phyloP scores from a whole-genome alignment of 768 basidiomycete species.

The Psilocybe tampanensis region DNA sequence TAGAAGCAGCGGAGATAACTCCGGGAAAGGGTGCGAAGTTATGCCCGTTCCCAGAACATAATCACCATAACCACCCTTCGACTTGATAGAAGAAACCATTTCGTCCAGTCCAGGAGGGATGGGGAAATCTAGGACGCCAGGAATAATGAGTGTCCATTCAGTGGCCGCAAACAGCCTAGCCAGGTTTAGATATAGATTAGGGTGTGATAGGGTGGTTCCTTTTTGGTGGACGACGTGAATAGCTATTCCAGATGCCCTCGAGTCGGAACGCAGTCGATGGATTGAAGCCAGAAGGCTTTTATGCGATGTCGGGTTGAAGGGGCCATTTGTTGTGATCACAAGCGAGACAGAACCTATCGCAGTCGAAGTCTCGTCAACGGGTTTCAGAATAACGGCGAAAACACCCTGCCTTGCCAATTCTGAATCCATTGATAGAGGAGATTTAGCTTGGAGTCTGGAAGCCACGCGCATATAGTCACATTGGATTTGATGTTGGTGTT shows the following conservation, averaged over 20 bases:
- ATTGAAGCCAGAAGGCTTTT: constrained; percentile 28
- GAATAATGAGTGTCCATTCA: constrained; percentile 50
- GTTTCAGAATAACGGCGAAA: background rate
- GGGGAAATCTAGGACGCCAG: constrained; percentile 38
- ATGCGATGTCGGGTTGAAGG: constrained; percentile 25
- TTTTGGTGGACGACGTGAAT: constrained; percentile 50
- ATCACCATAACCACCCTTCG: constrained; percentile 9
- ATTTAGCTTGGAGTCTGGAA: constrained; percentile 14
- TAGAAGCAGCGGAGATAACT: constrained; percentile 49
- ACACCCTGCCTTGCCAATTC: constrained; percentile 19
- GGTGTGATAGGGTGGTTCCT: constrained; percentile 35
- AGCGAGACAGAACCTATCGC: constrained; percentile 50
- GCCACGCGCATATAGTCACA: constrained; percentile 23
- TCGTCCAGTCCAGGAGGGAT: constrained; percentile 20
- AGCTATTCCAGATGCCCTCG: constrained; percentile 31
- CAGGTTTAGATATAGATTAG: constrained; percentile 62
- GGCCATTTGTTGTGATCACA: constrained; percentile 39
- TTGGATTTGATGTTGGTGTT: constrained; percentile 1
- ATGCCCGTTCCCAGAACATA: constrained; percentile 24
- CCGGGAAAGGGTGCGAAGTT: constrained; percentile 39
- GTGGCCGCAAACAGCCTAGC: constrained; percentile 62
- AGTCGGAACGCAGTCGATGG: constrained; percentile 22
- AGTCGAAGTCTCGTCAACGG: background rate
- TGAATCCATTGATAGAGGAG: constrained; percentile 9
- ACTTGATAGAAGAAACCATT: constrained; percentile 1